Base-by-base conservation (phyloP, 2,329 filamentous ascomycete species). In the Mycosphaerella sp. region DNA sequence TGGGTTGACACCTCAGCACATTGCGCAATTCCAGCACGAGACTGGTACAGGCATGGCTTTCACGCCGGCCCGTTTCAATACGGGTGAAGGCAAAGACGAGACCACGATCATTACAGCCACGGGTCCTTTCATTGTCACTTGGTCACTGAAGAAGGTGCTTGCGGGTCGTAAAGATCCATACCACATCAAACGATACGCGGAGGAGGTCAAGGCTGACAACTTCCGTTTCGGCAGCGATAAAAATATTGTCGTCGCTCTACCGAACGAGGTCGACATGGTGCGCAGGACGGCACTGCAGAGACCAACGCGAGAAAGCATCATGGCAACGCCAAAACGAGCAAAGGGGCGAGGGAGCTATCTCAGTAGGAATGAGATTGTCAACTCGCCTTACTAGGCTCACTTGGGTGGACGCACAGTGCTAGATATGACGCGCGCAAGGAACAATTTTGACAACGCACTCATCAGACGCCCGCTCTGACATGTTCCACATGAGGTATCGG, bases 241-340 rank as follows among this genome's bases (percentile, higher is more conserved):
- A 80, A 96, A 96, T 64, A 89, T 98, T 63, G 95, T 98, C 64
- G 91, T 98, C 32, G 93, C 93, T 0, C 75, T 98, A 57, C 90
- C 93, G 2, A 95, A 98, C 66, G 90, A 97, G 69, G 93, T 98
- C 60, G 94, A 96, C 70, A 97, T 97, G 90, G 88, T 98, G 10
- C 86, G 85, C 41, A 90, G 91, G 70, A 80, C 85, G 62, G 85
- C 82, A 51, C 79, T 98, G 65, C 88, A 88, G 76, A 84, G 84
- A 64, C 89, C 91, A 1, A 97, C 93, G 0, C 77, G 93, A 34
- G 89, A 98, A 75, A 96, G 89, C 69, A 97, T 98, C 68, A 67
- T 67, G 66, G 87, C 71, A 40, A 68, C 66, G 37, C 67, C 66
- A 35, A 55, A 54, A 50, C 59, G 61, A 50, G 14, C 56, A 39